phyloP scores from a whole-genome alignment of 495 filamentous ascomycete species.

The Barbatosphaeria neglecta region DNA sequence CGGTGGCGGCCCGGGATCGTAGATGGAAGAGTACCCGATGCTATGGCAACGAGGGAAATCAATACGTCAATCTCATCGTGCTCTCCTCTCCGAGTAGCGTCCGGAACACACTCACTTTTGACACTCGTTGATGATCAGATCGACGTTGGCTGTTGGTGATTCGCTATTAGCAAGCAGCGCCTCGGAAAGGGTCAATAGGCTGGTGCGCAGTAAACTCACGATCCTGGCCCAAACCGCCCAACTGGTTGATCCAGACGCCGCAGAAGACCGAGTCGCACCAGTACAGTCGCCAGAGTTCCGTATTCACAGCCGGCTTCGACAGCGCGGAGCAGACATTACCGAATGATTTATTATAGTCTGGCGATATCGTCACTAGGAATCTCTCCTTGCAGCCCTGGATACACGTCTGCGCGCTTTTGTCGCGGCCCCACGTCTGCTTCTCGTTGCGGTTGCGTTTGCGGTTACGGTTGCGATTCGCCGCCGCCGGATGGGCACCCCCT shows the following conservation, averaged over 20 bases:
- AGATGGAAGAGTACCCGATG: slow-evolving; percentile 21
- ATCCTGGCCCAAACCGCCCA: slow-evolving; percentile 20
- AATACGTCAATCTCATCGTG: slow-evolving; percentile 2
- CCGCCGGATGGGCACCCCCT: slow-evolving; percentile 4
- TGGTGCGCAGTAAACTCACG: slow-evolving; percentile 23
- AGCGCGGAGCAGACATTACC: background rate
- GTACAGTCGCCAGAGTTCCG: slow-evolving; percentile 26
- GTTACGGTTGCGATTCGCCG: background rate
- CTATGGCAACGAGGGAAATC: slow-evolving; percentile 4
- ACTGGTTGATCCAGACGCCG: slow-evolving; percentile 23
- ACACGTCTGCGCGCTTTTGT: slow-evolving; percentile 7
- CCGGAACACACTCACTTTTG: slow-evolving; percentile 31
- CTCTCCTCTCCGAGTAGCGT: background rate
- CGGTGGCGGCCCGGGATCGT: slow-evolving; percentile 27
- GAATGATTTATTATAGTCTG: slow-evolving; percentile 2
- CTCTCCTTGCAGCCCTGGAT: slow-evolving; percentile 11
- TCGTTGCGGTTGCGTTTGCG: slow-evolving; percentile 1
- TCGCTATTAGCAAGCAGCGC: slow-evolving; percentile 12
- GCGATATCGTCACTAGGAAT: slow-evolving; percentile 7
- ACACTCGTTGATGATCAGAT: slow-evolving; percentile 35
- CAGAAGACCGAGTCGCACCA: slow-evolving; percentile 34
- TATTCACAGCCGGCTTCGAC: background rate
- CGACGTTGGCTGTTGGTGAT: slow-evolving; percentile 24
- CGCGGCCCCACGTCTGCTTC: too few relatives aligned
- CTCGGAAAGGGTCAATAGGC: background rate